These are phyloP conservation scores for Saturnispora halmiae DNA, from an alignment of 805 yeast species.

Conservation along the genomic window DNA sequence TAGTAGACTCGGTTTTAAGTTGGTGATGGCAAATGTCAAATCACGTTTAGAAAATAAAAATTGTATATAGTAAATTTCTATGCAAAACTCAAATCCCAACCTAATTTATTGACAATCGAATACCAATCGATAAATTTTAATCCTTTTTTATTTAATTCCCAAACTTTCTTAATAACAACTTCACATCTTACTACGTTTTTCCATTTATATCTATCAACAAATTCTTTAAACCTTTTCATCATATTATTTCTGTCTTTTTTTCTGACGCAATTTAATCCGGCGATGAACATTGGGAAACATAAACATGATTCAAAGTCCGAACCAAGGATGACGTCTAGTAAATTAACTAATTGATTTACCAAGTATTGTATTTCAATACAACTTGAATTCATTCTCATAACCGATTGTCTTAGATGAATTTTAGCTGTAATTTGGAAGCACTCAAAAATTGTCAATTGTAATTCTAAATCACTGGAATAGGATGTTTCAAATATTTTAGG, in stretches of 20 bases:
- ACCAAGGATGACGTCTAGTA: conserved; percentile 54
- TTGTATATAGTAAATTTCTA: conserved; percentile 14
- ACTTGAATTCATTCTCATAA: conserved; percentile 50
- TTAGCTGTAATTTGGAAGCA: conserved; percentile 61
- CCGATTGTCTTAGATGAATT: conserved; percentile 58
- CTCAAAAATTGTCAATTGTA: conserved; percentile 64
- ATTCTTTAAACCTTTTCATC: conserved; percentile 42
- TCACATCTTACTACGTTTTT: conserved; percentile 46
- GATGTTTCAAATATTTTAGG: conserved; percentile 43
- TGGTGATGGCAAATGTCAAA: conserved; percentile 53
- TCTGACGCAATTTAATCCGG: conserved; percentile 59
- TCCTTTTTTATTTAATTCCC: conserved; percentile 43
- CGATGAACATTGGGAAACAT: conserved; percentile 70
- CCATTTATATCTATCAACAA: conserved; percentile 56
- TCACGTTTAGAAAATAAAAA: conserved; percentile 3
- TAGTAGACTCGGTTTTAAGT: conserved; percentile 63
- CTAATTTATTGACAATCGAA: conserved; percentile 50
- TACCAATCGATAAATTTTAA: conserved; percentile 65
- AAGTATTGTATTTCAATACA: conserved; percentile 55
- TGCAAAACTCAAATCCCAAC: conserved; percentile 78
- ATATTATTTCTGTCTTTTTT: conserved; percentile 44
- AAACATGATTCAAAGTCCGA: conserved; percentile 62
- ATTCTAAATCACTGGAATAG: conserved; percentile 43
- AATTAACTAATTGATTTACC: conserved; percentile 42
- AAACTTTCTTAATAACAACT: conserved; percentile 38